These are phyloP conservation scores for Nothophoma quercina DNA, from an alignment of 2,329 filamentous ascomycete species.

Conservation along the genomic window DNA sequence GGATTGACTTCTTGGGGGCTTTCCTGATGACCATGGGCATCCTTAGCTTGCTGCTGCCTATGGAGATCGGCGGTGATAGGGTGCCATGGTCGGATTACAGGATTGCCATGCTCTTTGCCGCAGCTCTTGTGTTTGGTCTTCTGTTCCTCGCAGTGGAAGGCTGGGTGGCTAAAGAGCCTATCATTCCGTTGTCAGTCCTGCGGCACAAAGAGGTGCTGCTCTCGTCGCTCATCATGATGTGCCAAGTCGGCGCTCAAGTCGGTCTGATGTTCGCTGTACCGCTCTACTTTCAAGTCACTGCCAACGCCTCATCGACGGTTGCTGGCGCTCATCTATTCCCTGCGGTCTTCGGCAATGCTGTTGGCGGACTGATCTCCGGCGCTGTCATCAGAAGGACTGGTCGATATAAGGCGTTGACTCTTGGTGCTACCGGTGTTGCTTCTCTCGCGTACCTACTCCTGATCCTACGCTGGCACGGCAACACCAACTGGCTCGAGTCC, in stretches of 20 bases:
- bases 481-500: slow-evolving; percentile 37
- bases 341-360: slow-evolving; percentile 70
- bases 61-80: slow-evolving; percentile 59
- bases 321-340: slow-evolving; percentile 71
- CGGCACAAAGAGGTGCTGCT: slow-evolving; percentile 60
- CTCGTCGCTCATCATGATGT: slow-evolving; percentile 60
- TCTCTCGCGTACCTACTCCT: slow-evolving; percentile 33
- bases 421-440: slow-evolving; percentile 26
- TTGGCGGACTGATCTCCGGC: slow-evolving; percentile 64
- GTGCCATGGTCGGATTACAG: slow-evolving; percentile 49
- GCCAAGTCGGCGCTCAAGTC: slow-evolving; percentile 66
- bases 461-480: slow-evolving; percentile 38
- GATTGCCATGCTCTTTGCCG: slow-evolving; percentile 44
- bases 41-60: slow-evolving; percentile 53
- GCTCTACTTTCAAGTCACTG: slow-evolving; percentile 73
- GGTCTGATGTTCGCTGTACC: slow-evolving; percentile 72
- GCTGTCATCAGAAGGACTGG: slow-evolving; percentile 30
- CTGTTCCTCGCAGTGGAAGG: slow-evolving; percentile 49
- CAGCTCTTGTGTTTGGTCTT: slow-evolving; percentile 32
- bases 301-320: slow-evolving; percentile 63
- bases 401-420: slow-evolving; percentile 34
- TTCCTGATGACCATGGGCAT: slow-evolving; percentile 55
- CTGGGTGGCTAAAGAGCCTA: slow-evolving; percentile 61
- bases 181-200: slow-evolving; percentile 66
- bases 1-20: slow-evolving; percentile 68